Base-by-base conservation (phyloP, 2,329 filamentous ascomycete genomes). In the Blastomyces emzantsi region DNA sequence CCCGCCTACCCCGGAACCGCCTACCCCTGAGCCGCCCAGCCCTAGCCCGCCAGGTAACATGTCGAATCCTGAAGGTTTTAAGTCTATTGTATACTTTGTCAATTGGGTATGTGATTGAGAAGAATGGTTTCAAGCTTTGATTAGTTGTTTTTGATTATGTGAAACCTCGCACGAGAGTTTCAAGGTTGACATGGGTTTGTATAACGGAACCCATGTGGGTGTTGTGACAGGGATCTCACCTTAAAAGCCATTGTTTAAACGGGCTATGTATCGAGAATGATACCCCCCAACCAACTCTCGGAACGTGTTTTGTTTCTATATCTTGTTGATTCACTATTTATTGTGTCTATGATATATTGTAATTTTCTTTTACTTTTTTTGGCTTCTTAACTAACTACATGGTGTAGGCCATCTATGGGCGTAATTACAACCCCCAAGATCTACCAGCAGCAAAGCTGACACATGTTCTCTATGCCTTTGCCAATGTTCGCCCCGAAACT, bases 381-480 rank as follows among this genome's bases (percentile, higher is more conserved):
- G 25, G 19, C 28, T 43, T 13, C 8, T 28, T 51, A 17, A 60
- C 39, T 22, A 13, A 15, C 15, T 52, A 5, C 49, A 52, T 51
- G 43, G 30, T 41, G 47, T 55, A 80, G 90, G 90, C 89, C 68
- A 93, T 95, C 70, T 96, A 96, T 75, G 90, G 81, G 52, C 86
- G 92, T 64, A 89, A 92, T 71, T 89, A 94, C 73, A 83, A 86
- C 17, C 91, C 92, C 0, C 89, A 94, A 72, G 86, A 94, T 72
- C 82, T 96, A 1, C 90, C 90, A 0, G 87, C 83, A 2, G 84
- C 92, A 62, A 89, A 90, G 66, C 83, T 96, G 43, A 96, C 92
- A 0, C 92, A 97, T 72, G 77, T 96, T 8, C 84, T 96, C 19
- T 96, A 96, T 70, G 83, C 92, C 11, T 97, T 97, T 77, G 92